Base-by-base conservation (phyloP, 129 eudicot genomes). In the Saposhnikovia divaricata region DNA sequence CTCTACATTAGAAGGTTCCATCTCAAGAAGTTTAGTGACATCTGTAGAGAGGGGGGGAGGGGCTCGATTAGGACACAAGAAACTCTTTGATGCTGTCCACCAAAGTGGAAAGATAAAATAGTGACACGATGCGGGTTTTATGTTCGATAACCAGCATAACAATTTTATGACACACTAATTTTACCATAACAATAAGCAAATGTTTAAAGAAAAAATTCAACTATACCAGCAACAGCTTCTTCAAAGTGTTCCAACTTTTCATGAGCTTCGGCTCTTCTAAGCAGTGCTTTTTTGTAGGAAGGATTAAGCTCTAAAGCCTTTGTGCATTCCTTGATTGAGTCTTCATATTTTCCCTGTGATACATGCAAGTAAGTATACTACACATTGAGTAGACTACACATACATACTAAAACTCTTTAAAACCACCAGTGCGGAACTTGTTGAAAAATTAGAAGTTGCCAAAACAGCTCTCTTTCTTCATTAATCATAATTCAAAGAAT, bases 211-310 rank as follows among this genome's bases (percentile, higher is more conserved):
- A 50, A 59, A 40, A 42, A 47, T 59, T 27, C 9, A n/a, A 44
- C 53, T 48, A 82, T 86, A 92, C 99, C 99, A 69, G 94, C 77
- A 83, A 95, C 88, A 72, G 97, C 88, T 69, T 95, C 97, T 4
- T 95, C 99, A 85, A 80, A 95, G 46, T 91, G 90, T 83, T 92
- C 96, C 84, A 95, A 96, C 83, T 89, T 95, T 79, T 90, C 97
- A 69, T 88, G 93, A 63, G 93, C 97, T 84, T 95, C 99, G 68
- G 84, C 97, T 84, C 93, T 92, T 86, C 97, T 87, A 61, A 89
- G 69, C 43, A 92, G 84, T 68, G 94, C 88, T 82, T 95, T 95
- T 75, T 88, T 84, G 85, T 92, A 95, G 23, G 85, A 78, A 63
- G 97, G 89, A 81, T 92, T 90, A 44, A 95, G 87, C 81, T 92